Evolutionary conservation across 2,329 filamentous ascomycete species (phyloP).

Genomic region (Cercospora sp.): DNA sequence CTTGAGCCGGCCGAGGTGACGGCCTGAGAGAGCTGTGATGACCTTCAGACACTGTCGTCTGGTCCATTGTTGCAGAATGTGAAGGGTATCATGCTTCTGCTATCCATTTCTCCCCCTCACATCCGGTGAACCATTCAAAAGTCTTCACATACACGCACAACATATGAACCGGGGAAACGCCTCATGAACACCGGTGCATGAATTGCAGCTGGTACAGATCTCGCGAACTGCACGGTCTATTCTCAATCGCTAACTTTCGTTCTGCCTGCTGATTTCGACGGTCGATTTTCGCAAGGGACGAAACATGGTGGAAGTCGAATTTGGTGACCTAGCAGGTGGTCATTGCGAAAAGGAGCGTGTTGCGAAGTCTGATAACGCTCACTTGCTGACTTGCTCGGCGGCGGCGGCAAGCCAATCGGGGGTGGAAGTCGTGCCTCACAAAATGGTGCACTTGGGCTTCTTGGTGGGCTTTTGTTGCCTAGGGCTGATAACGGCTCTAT

Average conservation of each 20-base stretch:
- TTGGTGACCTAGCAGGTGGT: conserved; percentile 8
- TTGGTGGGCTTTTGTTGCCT: conserved; percentile 61
- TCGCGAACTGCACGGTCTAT: conserved; percentile 13
- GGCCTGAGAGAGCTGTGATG: background rate
- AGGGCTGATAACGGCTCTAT: conserved; percentile 71
- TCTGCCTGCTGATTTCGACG: conserved; percentile 11
- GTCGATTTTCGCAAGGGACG: background rate
- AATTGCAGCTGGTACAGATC: conserved; percentile 12
- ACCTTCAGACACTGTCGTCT: background rate
- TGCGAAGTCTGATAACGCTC: conserved; percentile 5
- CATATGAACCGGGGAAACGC: background rate
- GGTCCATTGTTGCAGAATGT: background rate
- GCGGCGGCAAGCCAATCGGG: background rate
- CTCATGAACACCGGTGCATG: conserved; percentile 9
- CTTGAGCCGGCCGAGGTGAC: background rate
- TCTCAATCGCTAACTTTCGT: conserved; percentile 5
- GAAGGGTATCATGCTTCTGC: conserved; percentile 8
- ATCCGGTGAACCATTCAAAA: background rate
- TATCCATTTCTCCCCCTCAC: background rate
- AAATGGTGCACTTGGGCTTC: conserved; percentile 68
- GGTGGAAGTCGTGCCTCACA: conserved; percentile 46
- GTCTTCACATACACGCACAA: background rate
- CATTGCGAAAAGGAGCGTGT: conserved; percentile 7
- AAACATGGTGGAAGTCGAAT: background rate
- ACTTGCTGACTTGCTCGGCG: conserved; percentile 14